Evolutionary conservation across 2,329 filamentous ascomycete genomes (phyloP), one percentile per base, ranked within the genome.

Genomic region (Lasiodiplodia theobromae): DNA sequence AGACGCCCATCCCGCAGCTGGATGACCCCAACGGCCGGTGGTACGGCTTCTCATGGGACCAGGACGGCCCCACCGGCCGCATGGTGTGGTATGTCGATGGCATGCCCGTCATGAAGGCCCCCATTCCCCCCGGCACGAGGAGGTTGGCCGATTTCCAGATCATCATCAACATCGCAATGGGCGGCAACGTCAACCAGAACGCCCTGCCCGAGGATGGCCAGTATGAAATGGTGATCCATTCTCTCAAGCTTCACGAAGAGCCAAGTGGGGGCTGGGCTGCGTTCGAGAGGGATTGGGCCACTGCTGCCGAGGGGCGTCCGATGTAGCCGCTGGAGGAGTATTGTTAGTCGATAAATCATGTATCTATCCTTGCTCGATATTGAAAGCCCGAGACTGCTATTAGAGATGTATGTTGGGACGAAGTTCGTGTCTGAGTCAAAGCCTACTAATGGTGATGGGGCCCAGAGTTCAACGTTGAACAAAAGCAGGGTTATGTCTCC

Each of bases 41-140:
- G 1, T 88, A 85, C 71, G 86, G 86, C 28, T 86, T 89, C 68
- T 86, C 82, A 0, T 89, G 87, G 87, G 81, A 86, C 72, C 85
- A 77, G 77, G 76, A 83, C 10, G 78, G 82, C 77, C 40, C 80
- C 74, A 57, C 86, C 11, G 66, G 80, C 2, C 76, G 83, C 47
- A 78, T 87, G 76, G 75, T 89, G 0, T 89, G 87, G 87, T 88
- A 87, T 72, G 85, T 89, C 66, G 86, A 89, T 71, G 86, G 86
- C 0, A 75, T 78, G 40, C 80, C 86, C 0, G 84, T 88, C 1
- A 89, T 89, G 87, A 88, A 85, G 76, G 86, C 82, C 0, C 72
- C 75, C 2, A 85, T 87, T 28, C 87, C 87, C 0, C 71, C 74
- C 1, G 86, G 86, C 0, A 88, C 85, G 2, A 78, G 87, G 14